These are phyloP conservation scores for Amoebophrya sp. DNA, from an alignment of 169 alveolate genomes.

Conservation along the genomic window DNA sequence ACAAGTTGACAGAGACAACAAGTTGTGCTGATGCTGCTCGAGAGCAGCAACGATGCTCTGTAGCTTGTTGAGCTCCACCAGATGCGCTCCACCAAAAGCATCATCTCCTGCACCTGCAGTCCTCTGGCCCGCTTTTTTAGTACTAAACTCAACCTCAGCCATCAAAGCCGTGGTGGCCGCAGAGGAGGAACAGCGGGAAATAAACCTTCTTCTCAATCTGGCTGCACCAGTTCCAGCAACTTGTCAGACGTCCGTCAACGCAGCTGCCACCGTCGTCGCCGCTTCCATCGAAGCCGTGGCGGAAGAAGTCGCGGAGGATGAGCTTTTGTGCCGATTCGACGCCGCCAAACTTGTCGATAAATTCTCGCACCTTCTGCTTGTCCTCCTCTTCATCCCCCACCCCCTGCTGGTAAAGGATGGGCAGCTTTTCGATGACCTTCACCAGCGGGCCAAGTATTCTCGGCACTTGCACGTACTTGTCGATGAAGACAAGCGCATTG, in stretches of 20 bases:
- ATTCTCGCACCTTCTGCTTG: not conserved
- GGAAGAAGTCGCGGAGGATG: constrained; percentile 71
- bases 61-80: too few species aligned
- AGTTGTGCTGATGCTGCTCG: too few species aligned
- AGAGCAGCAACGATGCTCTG: too few species aligned
- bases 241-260: constrained; percentile 76
- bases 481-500: constrained; percentile 73
- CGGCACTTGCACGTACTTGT: constrained; percentile 67
- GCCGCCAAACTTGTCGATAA: not conserved
- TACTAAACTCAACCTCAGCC: too few species aligned
- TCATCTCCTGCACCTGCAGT: too few species aligned
- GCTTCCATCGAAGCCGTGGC: constrained; percentile 79
- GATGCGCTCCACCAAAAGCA: too few species aligned
- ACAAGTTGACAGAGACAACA: too few species aligned
- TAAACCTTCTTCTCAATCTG: constrained; percentile 34
- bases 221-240: constrained; percentile 84
- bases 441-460: constrained; percentile 8
- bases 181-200: not conserved
- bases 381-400: too few species aligned
- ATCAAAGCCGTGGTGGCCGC: not conserved
- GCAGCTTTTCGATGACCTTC: constrained; percentile 42
- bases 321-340: not conserved
- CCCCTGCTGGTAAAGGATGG: not conserved
- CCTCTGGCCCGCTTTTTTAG: too few species aligned
- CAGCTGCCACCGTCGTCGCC: constrained; percentile 77